Conservation (phyloP, 257 asterid species). For the Coffea eugenioides region DNA sequence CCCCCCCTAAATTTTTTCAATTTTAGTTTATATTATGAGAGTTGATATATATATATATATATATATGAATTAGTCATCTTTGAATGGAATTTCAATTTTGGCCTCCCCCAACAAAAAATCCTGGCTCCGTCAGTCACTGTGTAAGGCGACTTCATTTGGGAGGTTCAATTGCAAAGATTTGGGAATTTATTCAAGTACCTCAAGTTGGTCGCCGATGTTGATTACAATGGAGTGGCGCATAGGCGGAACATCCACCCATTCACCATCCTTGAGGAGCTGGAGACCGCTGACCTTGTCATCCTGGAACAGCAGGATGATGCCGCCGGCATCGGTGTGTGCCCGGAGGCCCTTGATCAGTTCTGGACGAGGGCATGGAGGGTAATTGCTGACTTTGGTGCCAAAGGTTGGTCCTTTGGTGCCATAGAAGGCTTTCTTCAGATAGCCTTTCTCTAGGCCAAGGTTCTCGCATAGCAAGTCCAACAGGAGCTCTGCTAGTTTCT, state of each 20-base stretch:
- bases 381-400: constrained; percentile 75
- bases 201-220: constrained; percentile 68
- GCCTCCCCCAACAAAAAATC: too few species aligned
- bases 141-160: background rate
- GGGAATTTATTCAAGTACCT: constrained; percentile 30
- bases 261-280: constrained; percentile 66
- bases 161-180: background rate
- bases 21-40: too few species aligned
- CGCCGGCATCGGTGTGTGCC: constrained; percentile 80
- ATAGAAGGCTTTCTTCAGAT: constrained; percentile 56
- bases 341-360: constrained; percentile 76
- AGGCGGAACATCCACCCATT: constrained; percentile 75
- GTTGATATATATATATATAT: too few species aligned
- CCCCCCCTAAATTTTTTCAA: too few species aligned
- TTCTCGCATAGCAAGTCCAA: constrained; percentile 70
- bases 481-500: constrained; percentile 60
- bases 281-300: constrained; percentile 77
- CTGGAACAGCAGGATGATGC: constrained; percentile 68
- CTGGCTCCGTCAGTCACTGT: too few species aligned
- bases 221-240: constrained; percentile 70
- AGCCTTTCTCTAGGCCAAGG: constrained; percentile 71
- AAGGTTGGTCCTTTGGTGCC: constrained; percentile 67
- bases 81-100: too few species aligned
- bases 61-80: too few species aligned
- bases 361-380: constrained; percentile 71